Evolutionary conservation across 1,284 basidiomycete species (phyloP), one percentile per base, ranked within the genome.

Genomic region (Meira nashicola): DNA sequence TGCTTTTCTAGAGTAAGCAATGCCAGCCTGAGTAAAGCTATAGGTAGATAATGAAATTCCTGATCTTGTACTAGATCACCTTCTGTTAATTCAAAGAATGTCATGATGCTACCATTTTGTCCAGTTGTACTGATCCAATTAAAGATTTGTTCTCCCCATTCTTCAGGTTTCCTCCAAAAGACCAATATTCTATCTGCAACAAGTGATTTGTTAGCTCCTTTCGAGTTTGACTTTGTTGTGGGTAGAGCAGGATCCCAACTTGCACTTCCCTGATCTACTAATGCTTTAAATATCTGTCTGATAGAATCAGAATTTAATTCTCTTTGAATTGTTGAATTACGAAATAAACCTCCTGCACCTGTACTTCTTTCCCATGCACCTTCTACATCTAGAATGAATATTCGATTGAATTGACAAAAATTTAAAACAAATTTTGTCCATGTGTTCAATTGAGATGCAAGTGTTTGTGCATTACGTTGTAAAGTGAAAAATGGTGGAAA

Each of bases 401-500:
- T 74, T n/a, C 80, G 69, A 52, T 80, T 71, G 57, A 75, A 72
- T 49, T 76, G 74, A 17, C 78, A 78, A 70, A 78, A 82, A 10
- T 71, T 69, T 2, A 83, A 67, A 8, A 83, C 68, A 15, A 84
- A 73, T 3, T 70, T 59, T 12, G 75, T 71, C 83, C 83, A 84
- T n/a, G 81, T 76, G 4, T 67, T 59, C 0, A 81, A 68, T 64
- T 84, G 83, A 57, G 82, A 80, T 0, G 73, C 59, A 17, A 78
- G 78, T 4, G 82, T 83, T 7, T 78, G 59, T 0, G 80, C 79
- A 64, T 83, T 83, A 0, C 82, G 82, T 63, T 84, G 83, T 3
- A 80, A 67, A 67, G 83, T 83, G 74, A 82, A 84, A 78, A 84
- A 83, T 0, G 83, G 83, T 1, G 83, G 82, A 62, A 83, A 84